Conservation (phyloP, 495 filamentous ascomycete species). For the Cercophora scortea region DNA sequence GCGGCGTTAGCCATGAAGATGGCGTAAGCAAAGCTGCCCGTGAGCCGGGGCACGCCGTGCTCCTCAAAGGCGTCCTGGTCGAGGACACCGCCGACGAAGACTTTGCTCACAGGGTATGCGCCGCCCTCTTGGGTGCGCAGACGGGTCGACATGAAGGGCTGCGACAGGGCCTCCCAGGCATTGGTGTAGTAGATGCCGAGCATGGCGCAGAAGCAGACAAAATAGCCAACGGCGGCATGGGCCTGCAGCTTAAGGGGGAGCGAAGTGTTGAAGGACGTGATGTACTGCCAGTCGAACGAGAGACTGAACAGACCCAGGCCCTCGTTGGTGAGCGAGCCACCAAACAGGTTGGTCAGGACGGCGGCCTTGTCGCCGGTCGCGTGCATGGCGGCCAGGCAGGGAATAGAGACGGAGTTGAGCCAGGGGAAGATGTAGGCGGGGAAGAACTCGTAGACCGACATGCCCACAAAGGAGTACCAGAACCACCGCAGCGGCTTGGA, state of each 20-base stretch:
- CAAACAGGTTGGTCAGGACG: conserved; percentile 53
- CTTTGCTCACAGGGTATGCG: conserved; percentile 38
- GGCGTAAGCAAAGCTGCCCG: conserved; percentile 33
- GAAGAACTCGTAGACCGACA: conserved; percentile 45
- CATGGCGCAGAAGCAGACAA: conserved; percentile 35
- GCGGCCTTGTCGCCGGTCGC: conserved; percentile 28
- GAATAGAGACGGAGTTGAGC: conserved; percentile 47
- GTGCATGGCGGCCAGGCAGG: conserved; percentile 42
- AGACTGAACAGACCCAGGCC: conserved; percentile 40
- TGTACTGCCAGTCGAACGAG: conserved; percentile 51
- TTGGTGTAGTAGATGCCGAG: conserved; percentile 42
- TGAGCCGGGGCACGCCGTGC: conserved; percentile 34
- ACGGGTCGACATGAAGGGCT: conserved; percentile 44
- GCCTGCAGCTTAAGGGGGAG: conserved; percentile 12
- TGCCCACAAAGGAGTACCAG: conserved; percentile 28
- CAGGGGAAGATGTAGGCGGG: conserved; percentile 46
- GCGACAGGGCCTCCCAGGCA: conserved; percentile 34
- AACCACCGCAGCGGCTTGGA: conserved; percentile 31
- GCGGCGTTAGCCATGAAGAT: conserved; percentile 39
- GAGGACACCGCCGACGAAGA: conserved; percentile 31
- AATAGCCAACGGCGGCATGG: conserved; percentile 26
- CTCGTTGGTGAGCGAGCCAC: conserved; percentile 46
- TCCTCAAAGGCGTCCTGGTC: conserved; percentile 14
- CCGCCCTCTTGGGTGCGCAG: conserved; percentile 26
- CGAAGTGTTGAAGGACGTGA: conserved; percentile 30